A percentile compares a stretch with the other conserved stretches of the same genome.
Evolutionary conservation across 2,329 filamentous ascomycete species (phyloP).

Genomic region (Fusarium decemcellulare): DNA sequence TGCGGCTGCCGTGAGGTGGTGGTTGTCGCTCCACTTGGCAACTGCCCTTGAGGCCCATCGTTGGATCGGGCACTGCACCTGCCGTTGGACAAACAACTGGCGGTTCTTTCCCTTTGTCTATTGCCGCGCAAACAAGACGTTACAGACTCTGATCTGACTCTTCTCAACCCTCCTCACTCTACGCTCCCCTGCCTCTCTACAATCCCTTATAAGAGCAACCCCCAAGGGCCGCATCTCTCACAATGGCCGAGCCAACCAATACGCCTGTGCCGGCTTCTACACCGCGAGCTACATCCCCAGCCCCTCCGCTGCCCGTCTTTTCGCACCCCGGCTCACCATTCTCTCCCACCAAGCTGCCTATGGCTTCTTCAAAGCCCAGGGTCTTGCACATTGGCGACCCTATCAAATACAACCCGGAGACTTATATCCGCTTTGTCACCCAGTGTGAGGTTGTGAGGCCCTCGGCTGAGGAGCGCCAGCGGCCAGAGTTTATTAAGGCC

Average conservation of each 20-base stretch:
- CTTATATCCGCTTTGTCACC: slow-evolving; percentile 59
- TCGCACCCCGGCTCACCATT: slow-evolving; percentile 44
- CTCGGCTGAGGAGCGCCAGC: slow-evolving; percentile 63
- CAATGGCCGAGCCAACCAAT: slow-evolving; percentile 64
- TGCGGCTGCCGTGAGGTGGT: slow-evolving; percentile 17
- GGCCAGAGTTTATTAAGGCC: slow-evolving; percentile 63
- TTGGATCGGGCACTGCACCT: slow-evolving; percentile 19
- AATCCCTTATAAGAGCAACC: slow-evolving; percentile 1
- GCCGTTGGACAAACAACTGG: neutral
- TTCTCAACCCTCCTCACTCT: neutral
- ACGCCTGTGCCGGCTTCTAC: slow-evolving; percentile 62
- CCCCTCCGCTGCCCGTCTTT: slow-evolving; percentile 41
- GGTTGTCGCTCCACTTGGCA: slow-evolving; percentile 23
- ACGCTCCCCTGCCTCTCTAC: neutral
- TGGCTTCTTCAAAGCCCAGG: slow-evolving; percentile 57
- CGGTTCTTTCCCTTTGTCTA: slow-evolving; percentile 5
- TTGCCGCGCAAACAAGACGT: neutral
- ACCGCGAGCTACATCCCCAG: slow-evolving; percentile 60
- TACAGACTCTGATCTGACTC: neutral
- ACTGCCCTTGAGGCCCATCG: slow-evolving; percentile 16
- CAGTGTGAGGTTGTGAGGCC: slow-evolving; percentile 68
- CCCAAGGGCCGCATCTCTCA: slow-evolving; percentile 5
- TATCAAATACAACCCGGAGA: slow-evolving; percentile 63
- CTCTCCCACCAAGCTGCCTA: slow-evolving; percentile 44
- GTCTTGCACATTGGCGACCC: slow-evolving; percentile 84